Conservation (phyloP, 805 yeast genomes). For the Saccharomyces mikatae region DNA sequence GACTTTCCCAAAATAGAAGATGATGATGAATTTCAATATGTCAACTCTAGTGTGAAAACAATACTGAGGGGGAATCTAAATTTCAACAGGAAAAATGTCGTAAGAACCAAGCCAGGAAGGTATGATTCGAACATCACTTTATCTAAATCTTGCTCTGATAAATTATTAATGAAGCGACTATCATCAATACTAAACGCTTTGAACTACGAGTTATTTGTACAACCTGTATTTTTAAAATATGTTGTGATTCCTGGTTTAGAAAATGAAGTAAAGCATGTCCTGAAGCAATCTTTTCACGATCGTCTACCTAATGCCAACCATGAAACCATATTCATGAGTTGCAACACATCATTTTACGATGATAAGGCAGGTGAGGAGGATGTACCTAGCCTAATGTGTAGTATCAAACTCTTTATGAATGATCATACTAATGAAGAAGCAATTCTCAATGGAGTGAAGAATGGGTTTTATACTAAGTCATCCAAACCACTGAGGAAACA, state of each 20-base stretch:
- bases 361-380: slow-evolving; percentile 8
- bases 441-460: slow-evolving; percentile 51
- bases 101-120: slow-evolving; percentile 91
- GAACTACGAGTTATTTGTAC: slow-evolving; percentile 32
- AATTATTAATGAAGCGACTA: slow-evolving; percentile 56
- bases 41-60: slow-evolving; percentile 19
- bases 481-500: slow-evolving; percentile 36
- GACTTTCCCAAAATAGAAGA: slow-evolving; percentile 13
- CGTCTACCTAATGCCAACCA: neutral
- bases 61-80: slow-evolving; percentile 57
- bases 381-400: slow-evolving; percentile 18
- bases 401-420: slow-evolving; percentile 10
- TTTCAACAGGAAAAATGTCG: slow-evolving; percentile 49
- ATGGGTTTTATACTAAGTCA: slow-evolving; percentile 43
- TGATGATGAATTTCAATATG: slow-evolving; percentile 21
- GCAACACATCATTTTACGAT: slow-evolving; percentile 12
- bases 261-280: neutral
- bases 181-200: slow-evolving; percentile 45
- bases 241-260: slow-evolving; percentile 38
- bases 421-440: slow-evolving; percentile 21
- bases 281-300: slow-evolving; percentile 13
- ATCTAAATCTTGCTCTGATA: slow-evolving; percentile 88
- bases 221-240: slow-evolving; percentile 34
- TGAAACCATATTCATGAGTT: slow-evolving; percentile 8
- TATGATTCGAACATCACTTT: slow-evolving; percentile 61